Base-by-base conservation (phyloP, 768 basidiomycete genomes). In the Cytidiella melzeri region DNA sequence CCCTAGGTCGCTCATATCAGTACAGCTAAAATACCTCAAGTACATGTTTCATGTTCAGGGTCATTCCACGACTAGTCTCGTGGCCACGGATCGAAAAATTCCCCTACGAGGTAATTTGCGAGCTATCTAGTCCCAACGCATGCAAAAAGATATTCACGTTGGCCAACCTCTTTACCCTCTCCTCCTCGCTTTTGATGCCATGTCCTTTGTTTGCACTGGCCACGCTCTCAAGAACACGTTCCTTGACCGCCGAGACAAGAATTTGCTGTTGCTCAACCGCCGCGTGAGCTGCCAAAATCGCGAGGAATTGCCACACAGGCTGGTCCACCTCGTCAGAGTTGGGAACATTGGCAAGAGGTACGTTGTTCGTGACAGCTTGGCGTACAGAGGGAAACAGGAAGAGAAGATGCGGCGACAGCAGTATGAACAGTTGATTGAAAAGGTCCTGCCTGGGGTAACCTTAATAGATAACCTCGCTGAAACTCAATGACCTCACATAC, bases 241-340 rank as follows among this genome's bases (percentile, higher is more conserved):
- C 95, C 50, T 93, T 83, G 40, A 97, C 72, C 24, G 83, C 74
- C 18, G 82, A 79, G 27, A 99, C 94, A 41, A 99, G 76, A 40
- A 81, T 71, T 55, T 90, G 87, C 64, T 98, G 95, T 65, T 99
- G 92, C 56, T 92, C 86, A 38, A 81, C 73, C 42, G 80, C 79
- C 11, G 92, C 88, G 56, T 87, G 85, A 36, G 94, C 74, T 2
- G 93, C 94, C 43, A 98, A 69, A 1, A 91, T 83, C 5, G 92
- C 90, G 28, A 96, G 77, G 74, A 93, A 90, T 63, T 89, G 86
- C 92, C 93, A 96, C n/a, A 92, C 88, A 12, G 87, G 89, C 64
- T 89, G 87, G 67, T 95, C 92, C 47, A 87, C 74, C 50, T 77
- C 73, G 62, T 88, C 87, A 26, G 76, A 74, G 23, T 73, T 64